phyloP scores from a whole-genome alignment of 78 protist species.

The Dictyostelium discoideum region DNA sequence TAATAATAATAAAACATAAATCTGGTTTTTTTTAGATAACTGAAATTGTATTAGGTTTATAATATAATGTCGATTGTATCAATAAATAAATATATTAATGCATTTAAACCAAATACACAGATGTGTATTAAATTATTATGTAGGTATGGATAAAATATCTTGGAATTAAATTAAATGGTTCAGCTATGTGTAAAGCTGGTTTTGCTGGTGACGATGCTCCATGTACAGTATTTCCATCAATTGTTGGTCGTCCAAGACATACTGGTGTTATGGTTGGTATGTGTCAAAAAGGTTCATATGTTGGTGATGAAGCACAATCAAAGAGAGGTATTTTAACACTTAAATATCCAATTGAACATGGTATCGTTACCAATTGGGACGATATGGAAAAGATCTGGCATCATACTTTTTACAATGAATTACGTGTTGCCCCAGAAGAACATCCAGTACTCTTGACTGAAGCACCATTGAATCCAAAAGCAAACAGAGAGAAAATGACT shows the following conservation, averaged over 20 bases:
- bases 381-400: constrained; percentile 51
- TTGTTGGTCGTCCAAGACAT: constrained; percentile 94
- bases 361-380: constrained; percentile 47
- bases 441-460: constrained; percentile 95
- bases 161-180: no score
- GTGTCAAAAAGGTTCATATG: constrained; percentile 79
- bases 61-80: no score
- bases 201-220: constrained; percentile 94
- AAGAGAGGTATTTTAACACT: constrained; percentile 78
- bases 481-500: constrained; percentile 92
- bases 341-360: constrained; percentile 75
- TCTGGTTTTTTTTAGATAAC: no score
- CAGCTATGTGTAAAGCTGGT: not conserved
- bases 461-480: constrained; percentile 87
- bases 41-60: no score
- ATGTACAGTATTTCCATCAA: constrained; percentile 90
- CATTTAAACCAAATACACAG: no score
- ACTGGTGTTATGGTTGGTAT: constrained; percentile 90
- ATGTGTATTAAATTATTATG: no score
- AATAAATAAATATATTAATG: no score
- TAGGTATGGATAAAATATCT: no score
- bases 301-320: constrained; percentile 36
- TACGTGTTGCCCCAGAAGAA: constrained; percentile 69
- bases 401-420: constrained; percentile 50
- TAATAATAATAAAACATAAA: no score